Base-by-base conservation (phyloP, 2,329 filamentous ascomycete species). In the Diplodia sapinea region DNA sequence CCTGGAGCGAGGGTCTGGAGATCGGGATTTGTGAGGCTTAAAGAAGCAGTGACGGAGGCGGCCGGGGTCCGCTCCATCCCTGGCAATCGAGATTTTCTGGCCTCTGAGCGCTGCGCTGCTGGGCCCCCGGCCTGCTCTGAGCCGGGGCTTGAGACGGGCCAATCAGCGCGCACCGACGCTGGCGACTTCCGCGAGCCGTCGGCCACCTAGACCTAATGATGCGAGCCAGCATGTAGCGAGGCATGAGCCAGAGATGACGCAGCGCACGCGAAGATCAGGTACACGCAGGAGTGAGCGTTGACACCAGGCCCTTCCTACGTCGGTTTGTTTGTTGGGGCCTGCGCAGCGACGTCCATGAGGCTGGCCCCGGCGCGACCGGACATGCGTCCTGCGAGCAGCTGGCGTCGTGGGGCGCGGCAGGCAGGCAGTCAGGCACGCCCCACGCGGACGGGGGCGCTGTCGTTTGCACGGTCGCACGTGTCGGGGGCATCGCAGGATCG, bases 21-120 rank as follows among this genome's bases (percentile, higher is more conserved):
- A 63, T 63, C 59, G 59, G 59, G 59, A 63, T 63, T 63, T 51
- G 12, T 50, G 59, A 63, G 59, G 59, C 59, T 63, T 63, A 63
- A 63, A 49, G 43, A 47, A 63, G 50, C 12, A 36, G 36, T 7
- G 23, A 49, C 17, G 15, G 40, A 20, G 29, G 40, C 57, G 29
- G 23, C 59, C 8, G 47, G 59, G 59, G 59, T 29, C 29, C 29
- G 43, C 11, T 2, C 9, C 11, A 63, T 15, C 43, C 43, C 43
- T 51, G 59, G 29, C 29, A 23, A 63, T 63, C 59, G 43, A 12
- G 57, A 61, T 61, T 47, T 3, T 26, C 33, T 23, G 56, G 23
- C 8, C 54, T 56, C 17, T 23, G 54, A 38, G 54, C 31, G n/a
- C 54, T 57, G 54, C 52, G 12, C 54, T 40, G 54, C 52, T 55